These are phyloP conservation scores for Leccinum obscurum DNA, from an alignment of 768 basidiomycete genomes.

Conservation along the genomic window DNA sequence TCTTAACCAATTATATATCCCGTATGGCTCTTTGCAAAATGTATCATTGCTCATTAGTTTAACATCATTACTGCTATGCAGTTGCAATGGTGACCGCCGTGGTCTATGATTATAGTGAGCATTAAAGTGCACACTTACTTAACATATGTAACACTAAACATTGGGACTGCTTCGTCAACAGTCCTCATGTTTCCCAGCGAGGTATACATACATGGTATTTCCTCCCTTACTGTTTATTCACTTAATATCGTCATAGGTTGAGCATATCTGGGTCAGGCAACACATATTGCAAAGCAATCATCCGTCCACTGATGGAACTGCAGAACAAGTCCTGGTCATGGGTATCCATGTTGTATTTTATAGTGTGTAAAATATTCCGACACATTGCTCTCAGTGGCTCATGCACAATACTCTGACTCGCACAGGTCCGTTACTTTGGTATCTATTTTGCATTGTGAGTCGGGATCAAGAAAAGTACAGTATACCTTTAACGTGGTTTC, in stretches of 20 bases:
- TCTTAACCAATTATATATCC: neutral
- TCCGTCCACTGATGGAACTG: neutral
- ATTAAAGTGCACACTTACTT: neutral
- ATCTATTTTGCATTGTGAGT: too few relatives aligned
- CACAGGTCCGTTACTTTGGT: too few relatives aligned
- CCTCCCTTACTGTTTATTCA: neutral
- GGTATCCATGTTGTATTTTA: neutral
- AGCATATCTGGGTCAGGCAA: neutral
- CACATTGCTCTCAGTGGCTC: neutral
- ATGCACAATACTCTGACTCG: neutral
- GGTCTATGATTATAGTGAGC: neutral
- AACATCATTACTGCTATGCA: neutral
- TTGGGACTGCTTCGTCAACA: neutral
- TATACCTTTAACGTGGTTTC: too few relatives aligned
- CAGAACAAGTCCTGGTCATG: neutral
- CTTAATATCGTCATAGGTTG: neutral
- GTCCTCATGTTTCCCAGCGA: neutral
- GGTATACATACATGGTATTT: neutral
- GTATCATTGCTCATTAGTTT: neutral
- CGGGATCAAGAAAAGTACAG: too few relatives aligned
- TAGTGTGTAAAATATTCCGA: neutral
- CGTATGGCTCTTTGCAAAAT: neutral
- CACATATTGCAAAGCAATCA: neutral
- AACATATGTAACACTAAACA: neutral
- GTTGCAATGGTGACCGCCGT: neutral